A percentile compares a stretch with the other conserved stretches of the same genome.
Evolutionary conservation across 2,329 filamentous ascomycete species (phyloP).

Genomic region (Pseudogymnoascus verrucosus): DNA sequence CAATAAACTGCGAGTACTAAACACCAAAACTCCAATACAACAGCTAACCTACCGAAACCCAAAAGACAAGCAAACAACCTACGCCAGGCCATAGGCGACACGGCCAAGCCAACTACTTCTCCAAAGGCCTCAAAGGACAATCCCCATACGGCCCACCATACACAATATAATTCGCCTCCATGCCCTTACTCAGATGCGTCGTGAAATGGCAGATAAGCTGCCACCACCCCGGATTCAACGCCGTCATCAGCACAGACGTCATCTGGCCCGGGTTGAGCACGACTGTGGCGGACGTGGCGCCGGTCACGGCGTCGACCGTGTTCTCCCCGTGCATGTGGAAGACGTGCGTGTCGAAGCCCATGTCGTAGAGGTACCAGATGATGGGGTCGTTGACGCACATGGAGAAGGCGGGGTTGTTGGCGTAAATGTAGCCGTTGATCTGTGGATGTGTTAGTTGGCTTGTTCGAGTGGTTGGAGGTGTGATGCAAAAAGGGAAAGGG

Average conservation of each 20-base stretch:
- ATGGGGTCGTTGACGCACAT: slow-evolving; percentile 25
- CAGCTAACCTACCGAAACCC: neutral
- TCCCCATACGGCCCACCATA: neutral
- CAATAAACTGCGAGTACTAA: neutral
- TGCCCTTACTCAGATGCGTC: slow-evolving; percentile 9
- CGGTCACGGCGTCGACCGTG: slow-evolving; percentile 15
- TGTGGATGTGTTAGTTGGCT: neutral
- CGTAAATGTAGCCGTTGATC: slow-evolving; percentile 25
- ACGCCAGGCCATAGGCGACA: too few species aligned
- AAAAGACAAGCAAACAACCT: neutral
- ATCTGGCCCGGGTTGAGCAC: slow-evolving; percentile 23
- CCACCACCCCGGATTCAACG: slow-evolving; percentile 16
- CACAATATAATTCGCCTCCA: slow-evolving; percentile 4
- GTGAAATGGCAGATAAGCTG: slow-evolving; percentile 10
- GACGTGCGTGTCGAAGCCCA: slow-evolving; percentile 23
- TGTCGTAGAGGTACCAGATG: slow-evolving; percentile 25
- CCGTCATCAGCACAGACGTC: slow-evolving; percentile 24
- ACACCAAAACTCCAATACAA: neutral
- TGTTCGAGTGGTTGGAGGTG: neutral
- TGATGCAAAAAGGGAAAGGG: neutral
- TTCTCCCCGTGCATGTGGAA: slow-evolving; percentile 27
- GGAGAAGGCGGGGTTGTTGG: slow-evolving; percentile 25
- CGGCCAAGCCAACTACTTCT: neutral
- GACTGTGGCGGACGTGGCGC: slow-evolving; percentile 10
- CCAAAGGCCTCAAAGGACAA: neutral